These are phyloP conservation scores for Stephania cephalantha DNA, from an alignment of 164 flowering plant genomes.

Conservation along the genomic window DNA sequence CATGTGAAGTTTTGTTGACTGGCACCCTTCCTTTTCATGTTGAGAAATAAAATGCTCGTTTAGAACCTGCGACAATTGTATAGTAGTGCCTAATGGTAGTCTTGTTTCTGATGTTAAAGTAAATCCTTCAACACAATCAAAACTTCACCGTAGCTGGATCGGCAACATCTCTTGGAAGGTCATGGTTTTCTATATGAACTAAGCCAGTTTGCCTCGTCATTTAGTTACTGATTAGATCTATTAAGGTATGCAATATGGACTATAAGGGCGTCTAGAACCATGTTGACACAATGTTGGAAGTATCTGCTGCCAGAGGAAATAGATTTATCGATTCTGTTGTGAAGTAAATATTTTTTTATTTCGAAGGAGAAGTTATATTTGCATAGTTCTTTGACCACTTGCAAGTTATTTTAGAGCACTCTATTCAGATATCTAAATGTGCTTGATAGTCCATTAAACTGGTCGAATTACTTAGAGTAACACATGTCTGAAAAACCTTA, in stretches of 20 bases:
- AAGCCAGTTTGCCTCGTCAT: too few species aligned
- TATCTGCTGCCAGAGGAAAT: neutral
- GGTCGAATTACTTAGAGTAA: neutral
- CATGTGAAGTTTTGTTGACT: too few species aligned
- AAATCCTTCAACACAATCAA: too few species aligned
- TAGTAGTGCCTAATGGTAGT: too few species aligned
- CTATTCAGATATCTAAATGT: neutral
- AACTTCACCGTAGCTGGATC: too few species aligned
- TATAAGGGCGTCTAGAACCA: neutral
- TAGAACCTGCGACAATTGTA: too few species aligned
- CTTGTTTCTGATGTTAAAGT: too few species aligned
- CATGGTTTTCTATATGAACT: too few species aligned
- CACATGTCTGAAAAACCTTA: neutral
- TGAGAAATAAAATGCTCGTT: too few species aligned
- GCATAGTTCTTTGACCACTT: neutral
- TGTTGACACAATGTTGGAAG: neutral
- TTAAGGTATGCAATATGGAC: neutral
- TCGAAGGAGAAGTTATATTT: neutral
- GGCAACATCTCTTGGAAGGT: too few species aligned
- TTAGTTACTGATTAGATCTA: too few species aligned
- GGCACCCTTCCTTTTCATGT: too few species aligned
- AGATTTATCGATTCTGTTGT: neutral
- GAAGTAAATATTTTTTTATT: neutral
- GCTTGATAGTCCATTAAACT: neutral
- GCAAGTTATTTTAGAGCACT: neutral